Base-by-base conservation (phyloP, 768 basidiomycete species). In the Leccinum obscurum region DNA sequence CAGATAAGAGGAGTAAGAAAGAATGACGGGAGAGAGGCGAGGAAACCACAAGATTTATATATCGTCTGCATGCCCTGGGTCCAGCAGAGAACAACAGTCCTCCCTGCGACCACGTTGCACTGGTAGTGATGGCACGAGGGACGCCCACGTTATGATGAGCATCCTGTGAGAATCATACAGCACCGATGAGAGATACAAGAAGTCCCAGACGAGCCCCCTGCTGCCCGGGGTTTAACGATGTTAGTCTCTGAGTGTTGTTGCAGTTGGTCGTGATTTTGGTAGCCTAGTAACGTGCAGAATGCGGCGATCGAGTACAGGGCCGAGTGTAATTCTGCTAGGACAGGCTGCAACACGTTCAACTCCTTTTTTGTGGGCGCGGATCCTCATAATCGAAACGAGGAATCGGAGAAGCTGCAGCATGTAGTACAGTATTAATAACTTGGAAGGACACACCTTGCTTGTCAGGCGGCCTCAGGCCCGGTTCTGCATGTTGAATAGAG, bases 1-100 rank as follows among this genome's bases (percentile, higher is more conserved):
- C 1, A 4, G 10, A 15, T 37, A 34, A 22, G 58, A 15, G 13
- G 26, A 26, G 17, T 24, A 57, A 14, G 34, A 46, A 28, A 3
- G 44, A 20, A 37, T 50, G 49, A 41, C 22, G 39, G 17, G 15
- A 17, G 32, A 22, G 32, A 24, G 15, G 14, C 2, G 17, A 51
- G 14, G 28, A 5, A 22, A 20, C 10, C 26, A 20, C 15, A 32
- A 28, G 34, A 28, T 68, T 67, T 69, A 67, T 69, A 9, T 30
- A 24, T 50, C 24, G 3, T 14, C 20, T 26, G 30, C 11, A 1
- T 57, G 48, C 55, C 46, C 57, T 58, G 34, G 30, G 6, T 2
- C 20, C 10, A n/a, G 26, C 34, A 2, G 1, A 44, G 32, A 20
- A 49, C 17, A 4, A 37, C 9, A 15, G 44, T 50, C 37, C 49